These are phyloP conservation scores for Triadica sebifera DNA, from an alignment of 345 rosid species.

Conservation along the genomic window DNA sequence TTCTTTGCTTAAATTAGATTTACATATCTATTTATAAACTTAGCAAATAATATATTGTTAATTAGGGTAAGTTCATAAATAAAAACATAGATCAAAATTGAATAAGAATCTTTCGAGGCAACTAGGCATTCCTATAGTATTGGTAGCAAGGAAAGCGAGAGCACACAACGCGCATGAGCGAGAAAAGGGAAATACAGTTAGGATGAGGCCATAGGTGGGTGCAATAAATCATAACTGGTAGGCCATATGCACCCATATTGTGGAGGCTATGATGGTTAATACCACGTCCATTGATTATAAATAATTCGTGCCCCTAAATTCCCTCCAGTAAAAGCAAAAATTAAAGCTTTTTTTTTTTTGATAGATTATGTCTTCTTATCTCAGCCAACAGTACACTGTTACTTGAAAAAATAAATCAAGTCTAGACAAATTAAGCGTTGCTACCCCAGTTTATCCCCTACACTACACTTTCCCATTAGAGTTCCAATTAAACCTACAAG, in stretches of 20 bases:
- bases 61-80: no score
- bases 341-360: no score
- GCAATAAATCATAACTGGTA: constrained; percentile 14
- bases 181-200: constrained; percentile 3
- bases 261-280: constrained; percentile 18
- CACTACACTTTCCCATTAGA: not conserved
- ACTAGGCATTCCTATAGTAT: not conserved
- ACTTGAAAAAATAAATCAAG: no score
- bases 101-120: no score
- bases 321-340: no score
- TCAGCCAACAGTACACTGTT: no score
- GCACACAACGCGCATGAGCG: not conserved
- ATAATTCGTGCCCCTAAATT: not conserved
- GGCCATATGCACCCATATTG: constrained; percentile 14
- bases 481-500: not conserved
- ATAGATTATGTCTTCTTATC: no score
- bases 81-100: no score
- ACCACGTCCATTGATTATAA: constrained; percentile 20
- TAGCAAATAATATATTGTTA: no score
- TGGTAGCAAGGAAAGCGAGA: constrained; percentile 7
- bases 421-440: not conserved
- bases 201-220: constrained; percentile 9
- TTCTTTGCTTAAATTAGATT: no score
- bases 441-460: not conserved
- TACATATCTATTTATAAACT: no score